These are phyloP conservation scores for Tylopilus sp. DNA, from an alignment of 1,284 basidiomycete genomes.

Conservation along the genomic window DNA sequence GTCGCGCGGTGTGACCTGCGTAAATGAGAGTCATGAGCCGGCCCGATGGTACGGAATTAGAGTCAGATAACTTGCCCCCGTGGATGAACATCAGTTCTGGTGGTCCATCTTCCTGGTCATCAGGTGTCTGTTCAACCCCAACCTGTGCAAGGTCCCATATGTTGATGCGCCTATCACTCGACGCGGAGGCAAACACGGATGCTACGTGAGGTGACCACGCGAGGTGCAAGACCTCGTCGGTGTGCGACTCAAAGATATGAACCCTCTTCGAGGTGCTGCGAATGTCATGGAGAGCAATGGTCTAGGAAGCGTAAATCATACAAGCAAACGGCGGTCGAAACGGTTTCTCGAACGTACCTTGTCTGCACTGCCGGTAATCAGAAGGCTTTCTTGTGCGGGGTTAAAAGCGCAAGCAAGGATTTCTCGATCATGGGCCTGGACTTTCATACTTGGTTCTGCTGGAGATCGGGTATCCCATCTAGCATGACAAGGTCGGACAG, in stretches of 20 bases:
- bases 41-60: background rate
- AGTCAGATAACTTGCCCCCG: slow-evolving; percentile 52
- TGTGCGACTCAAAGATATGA: slow-evolving; percentile 90
- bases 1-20: slow-evolving; percentile 71
- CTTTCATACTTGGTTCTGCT: slow-evolving; percentile 63
- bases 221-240: slow-evolving; percentile 90
- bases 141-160: slow-evolving; percentile 94
- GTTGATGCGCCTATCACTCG: slow-evolving; percentile 88
- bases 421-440: slow-evolving; percentile 87
- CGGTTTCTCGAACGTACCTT: slow-evolving; percentile 50
- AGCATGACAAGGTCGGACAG: slow-evolving; percentile 4
- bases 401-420: slow-evolving; percentile 91
- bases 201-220: slow-evolving; percentile 93
- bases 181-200: slow-evolving; percentile 88
- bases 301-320: slow-evolving; percentile 46
- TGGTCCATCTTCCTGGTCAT: slow-evolving; percentile 96
- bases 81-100: slow-evolving; percentile 92
- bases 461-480: slow-evolving; percentile 91
- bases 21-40: slow-evolving; percentile 2
- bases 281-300: slow-evolving; percentile 85
- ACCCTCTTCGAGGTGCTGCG: slow-evolving; percentile 77
- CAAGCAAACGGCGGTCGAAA: background rate
- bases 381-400: slow-evolving; percentile 76
- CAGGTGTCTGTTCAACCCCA: slow-evolving; percentile 93
- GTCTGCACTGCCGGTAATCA: slow-evolving; percentile 92